phyloP scores from a whole-genome alignment of 305 asterid species.

The Fraxinus platypoda region DNA sequence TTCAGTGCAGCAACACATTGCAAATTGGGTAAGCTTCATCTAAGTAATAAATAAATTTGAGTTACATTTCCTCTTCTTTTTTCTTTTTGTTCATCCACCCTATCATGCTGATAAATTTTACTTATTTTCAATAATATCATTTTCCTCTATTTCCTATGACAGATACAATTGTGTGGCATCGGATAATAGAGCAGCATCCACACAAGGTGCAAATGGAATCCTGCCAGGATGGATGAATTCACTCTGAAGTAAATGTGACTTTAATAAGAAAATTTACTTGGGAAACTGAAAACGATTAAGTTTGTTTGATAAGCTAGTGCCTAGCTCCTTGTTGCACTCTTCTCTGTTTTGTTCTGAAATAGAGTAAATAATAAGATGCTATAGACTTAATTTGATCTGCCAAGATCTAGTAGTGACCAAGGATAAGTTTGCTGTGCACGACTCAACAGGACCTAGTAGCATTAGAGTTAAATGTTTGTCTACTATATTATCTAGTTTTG shows the following conservation, averaged over 20 bases:
- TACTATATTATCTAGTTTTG: background rate
- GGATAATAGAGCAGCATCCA: slow-evolving; percentile 18
- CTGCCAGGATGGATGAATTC: slow-evolving; percentile 43
- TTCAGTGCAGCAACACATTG: slow-evolving; percentile 24
- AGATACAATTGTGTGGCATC: background rate
- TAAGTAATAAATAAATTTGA: background rate
- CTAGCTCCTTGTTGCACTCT: too few species aligned
- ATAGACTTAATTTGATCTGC: too few species aligned
- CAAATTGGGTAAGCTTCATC: slow-evolving; percentile 22
- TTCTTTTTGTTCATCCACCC: background rate
- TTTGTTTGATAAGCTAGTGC: too few species aligned
- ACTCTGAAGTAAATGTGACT: background rate
- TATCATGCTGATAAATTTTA: background rate
- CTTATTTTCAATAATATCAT: background rate
- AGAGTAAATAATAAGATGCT: too few species aligned
- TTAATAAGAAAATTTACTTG: too few species aligned
- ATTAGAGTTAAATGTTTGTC: background rate
- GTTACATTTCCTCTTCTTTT: background rate
- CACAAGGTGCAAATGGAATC: slow-evolving; percentile 28
- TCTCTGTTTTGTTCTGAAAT: too few species aligned
- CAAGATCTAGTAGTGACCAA: too few species aligned
- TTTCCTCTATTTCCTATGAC: background rate
- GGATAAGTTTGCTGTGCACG: background rate
- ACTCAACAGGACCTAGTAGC: background rate
- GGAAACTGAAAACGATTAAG: too few species aligned